Conservation (phyloP, 345 rosid species). For the Arabidopsis suecica region DNA sequence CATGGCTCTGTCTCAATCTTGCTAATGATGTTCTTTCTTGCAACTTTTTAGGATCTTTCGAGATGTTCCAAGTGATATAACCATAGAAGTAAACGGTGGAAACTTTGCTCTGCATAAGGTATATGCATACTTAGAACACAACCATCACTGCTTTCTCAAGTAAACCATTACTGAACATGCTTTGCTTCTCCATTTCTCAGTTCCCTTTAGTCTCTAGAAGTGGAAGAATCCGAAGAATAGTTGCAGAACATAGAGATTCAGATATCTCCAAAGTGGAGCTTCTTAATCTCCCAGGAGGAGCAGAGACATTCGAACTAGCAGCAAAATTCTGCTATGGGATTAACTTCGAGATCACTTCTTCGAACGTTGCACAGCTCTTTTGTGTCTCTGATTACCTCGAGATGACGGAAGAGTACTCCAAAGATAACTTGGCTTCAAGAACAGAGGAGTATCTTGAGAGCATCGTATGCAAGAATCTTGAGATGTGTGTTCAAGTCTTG, state of each 20-base stretch:
- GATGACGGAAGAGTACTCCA: constrained; percentile 89
- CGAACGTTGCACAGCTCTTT: constrained; percentile 84
- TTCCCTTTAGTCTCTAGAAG: constrained; percentile 94
- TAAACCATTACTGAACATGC: neutral
- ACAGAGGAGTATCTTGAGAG: constrained; percentile 88
- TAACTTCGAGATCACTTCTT: constrained; percentile 85
- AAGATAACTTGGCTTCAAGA: constrained; percentile 85
- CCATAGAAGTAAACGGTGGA: constrained; percentile 78
- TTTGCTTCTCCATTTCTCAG: constrained; percentile 50
- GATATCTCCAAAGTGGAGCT: constrained; percentile 91
- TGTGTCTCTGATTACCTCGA: constrained; percentile 93
- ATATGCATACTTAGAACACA: constrained; percentile 14
- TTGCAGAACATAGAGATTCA: constrained; percentile 88
- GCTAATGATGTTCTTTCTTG: constrained; percentile 5
- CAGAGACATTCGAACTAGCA: constrained; percentile 81
- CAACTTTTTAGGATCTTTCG: constrained; percentile 77
- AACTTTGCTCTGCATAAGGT: constrained; percentile 90
- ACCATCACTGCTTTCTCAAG: constrained; percentile 13
- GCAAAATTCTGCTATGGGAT: constrained; percentile 95
- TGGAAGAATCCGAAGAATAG: constrained; percentile 79
- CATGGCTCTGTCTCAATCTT: neutral
- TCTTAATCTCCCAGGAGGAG: constrained; percentile 89
- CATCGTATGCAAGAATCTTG: constrained; percentile 86
- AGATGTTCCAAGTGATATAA: constrained; percentile 93
- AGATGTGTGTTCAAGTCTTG: constrained; percentile 84